Conservation (phyloP, 352 stramenopile genomes). For the Phytophthora tubulina region DNA sequence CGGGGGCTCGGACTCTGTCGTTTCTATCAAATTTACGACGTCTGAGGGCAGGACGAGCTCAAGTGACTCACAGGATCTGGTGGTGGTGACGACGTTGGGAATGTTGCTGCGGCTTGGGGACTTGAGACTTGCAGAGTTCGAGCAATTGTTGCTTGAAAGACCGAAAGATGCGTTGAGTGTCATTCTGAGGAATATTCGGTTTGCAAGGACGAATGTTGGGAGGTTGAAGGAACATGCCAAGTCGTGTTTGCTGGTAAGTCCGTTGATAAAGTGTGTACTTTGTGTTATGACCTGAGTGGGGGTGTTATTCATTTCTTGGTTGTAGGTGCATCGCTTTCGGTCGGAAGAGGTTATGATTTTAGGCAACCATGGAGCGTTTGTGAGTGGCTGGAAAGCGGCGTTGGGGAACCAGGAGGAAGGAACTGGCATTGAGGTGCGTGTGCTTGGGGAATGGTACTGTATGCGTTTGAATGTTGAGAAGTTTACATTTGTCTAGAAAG, state of each 20-base stretch:
- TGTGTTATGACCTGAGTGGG: background rate
- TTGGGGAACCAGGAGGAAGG: background rate
- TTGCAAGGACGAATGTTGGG: slow-evolving; percentile 29
- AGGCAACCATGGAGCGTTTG: slow-evolving; percentile 33
- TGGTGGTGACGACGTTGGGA: slow-evolving; percentile 42
- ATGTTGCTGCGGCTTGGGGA: slow-evolving; percentile 34
- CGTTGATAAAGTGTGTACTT: background rate
- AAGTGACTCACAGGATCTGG: slow-evolving; percentile 32
- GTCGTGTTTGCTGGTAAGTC: slow-evolving; percentile 38
- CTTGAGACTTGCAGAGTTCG: slow-evolving; percentile 42
- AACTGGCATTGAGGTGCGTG: slow-evolving; percentile 28
- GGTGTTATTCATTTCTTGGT: slow-evolving; percentile 6
- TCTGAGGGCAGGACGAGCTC: slow-evolving; percentile 6
- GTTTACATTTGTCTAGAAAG: slow-evolving; percentile 29
- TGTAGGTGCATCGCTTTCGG: slow-evolving; percentile 24
- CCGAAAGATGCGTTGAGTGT: slow-evolving; percentile 23
- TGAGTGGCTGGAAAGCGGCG: slow-evolving; percentile 25
- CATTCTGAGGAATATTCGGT: slow-evolving; percentile 41
- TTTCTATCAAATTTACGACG: slow-evolving; percentile 30
- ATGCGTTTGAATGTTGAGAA: background rate
- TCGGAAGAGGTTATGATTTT: slow-evolving; percentile 21
- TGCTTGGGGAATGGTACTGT: background rate
- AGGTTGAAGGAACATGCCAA: slow-evolving; percentile 15
- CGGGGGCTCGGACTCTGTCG: slow-evolving; percentile 21
- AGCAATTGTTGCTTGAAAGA: slow-evolving; percentile 32